Evolutionary conservation across 257 asterid genomes (phyloP), one percentile per base, ranked within the genome.

Genomic region (Cynanchum wilfordii): DNA sequence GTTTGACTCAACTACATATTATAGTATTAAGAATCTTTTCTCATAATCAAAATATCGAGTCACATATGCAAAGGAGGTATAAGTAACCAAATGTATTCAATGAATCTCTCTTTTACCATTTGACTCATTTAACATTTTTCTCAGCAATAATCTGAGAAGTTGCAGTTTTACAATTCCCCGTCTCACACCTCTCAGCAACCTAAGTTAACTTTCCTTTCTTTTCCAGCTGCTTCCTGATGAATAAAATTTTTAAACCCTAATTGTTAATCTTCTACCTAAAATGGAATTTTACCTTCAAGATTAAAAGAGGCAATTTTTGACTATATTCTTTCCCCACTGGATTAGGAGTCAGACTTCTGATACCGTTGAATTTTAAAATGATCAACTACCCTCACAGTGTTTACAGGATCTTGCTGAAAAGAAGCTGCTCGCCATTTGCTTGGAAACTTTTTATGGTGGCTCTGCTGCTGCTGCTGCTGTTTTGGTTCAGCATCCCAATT

Each of bases 401-500:
- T 86, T 19, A 86, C 77, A 13, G 99, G 98, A 70, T 95, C 99
- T 74, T 83, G 98, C 44, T 87, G 94, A 29, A 91, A 24, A 16
- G 83, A 80, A 51, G 73, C 68, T 6, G 99, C 90, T 55, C 88
- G 77, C 97, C 97, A 95, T 79, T 90, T 91, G 84, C 99, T 91
- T n/a, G 98, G 99, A 67, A 77, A 91, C 82, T 76, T 87, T 72
- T 91, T 85, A 47, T 10, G 79, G 80, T 91, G 89, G 81, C 91
- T 86, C 17, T 66, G 79, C 50, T 75, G 84, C 71, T 40, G 45
- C 71, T 40, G 45, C 10, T 40, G 10, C 45, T 82, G 89, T 72
- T 85, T 89, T 15, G 85, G 77, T 83, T 95, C 98, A 0, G 73
- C 82, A 30, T 90, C 99, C 96, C 97, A 95, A 42, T 82, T 86